phyloP scores from a whole-genome alignment of 495 filamentous ascomycete genomes.

The Daldinia bambusicola region DNA sequence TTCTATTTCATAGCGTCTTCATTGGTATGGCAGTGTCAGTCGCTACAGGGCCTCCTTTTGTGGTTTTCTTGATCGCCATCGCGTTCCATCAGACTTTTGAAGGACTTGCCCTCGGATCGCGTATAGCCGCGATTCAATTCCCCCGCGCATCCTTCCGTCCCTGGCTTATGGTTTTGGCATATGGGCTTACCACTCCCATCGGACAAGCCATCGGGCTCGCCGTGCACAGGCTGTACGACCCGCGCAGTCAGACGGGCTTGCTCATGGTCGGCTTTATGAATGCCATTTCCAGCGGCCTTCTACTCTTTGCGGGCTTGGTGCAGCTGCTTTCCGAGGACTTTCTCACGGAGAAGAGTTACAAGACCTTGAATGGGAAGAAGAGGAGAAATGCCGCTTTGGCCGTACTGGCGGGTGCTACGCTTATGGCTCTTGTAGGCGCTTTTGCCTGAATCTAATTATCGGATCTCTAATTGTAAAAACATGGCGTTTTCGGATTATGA shows the following conservation, averaged over 20 bases:
- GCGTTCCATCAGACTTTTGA: constrained; percentile 83
- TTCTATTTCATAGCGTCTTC: constrained; percentile 87
- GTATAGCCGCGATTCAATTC: constrained; percentile 74
- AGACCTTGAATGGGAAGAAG: constrained; percentile 71
- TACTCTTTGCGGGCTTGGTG: constrained; percentile 91
- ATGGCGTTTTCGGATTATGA: constrained; percentile 29
- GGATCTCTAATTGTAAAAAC: constrained; percentile 8
- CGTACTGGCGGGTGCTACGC: constrained; percentile 76
- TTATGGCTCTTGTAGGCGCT: constrained; percentile 92
- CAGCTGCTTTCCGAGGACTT: constrained; percentile 96
- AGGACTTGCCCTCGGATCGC: constrained; percentile 76
- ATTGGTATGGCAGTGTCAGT: constrained; percentile 92
- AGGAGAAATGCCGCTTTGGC: constrained; percentile 79
- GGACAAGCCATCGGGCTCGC: constrained; percentile 89
- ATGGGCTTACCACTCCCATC: constrained; percentile 88
- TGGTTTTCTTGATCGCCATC: constrained; percentile 83
- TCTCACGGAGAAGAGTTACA: constrained; percentile 87
- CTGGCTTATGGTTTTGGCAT: constrained; percentile 96
- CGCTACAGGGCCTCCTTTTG: constrained; percentile 78
- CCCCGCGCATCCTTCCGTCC: constrained; percentile 68
- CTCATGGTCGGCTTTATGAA: constrained; percentile 95
- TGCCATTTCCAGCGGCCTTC: constrained; percentile 83
- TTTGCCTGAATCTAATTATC: constrained; percentile 69
- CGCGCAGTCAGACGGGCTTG: constrained; percentile 79
- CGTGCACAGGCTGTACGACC: constrained; percentile 86